Conservation (phyloP, 306 rosid genomes). For the Quercus suber region DNA sequence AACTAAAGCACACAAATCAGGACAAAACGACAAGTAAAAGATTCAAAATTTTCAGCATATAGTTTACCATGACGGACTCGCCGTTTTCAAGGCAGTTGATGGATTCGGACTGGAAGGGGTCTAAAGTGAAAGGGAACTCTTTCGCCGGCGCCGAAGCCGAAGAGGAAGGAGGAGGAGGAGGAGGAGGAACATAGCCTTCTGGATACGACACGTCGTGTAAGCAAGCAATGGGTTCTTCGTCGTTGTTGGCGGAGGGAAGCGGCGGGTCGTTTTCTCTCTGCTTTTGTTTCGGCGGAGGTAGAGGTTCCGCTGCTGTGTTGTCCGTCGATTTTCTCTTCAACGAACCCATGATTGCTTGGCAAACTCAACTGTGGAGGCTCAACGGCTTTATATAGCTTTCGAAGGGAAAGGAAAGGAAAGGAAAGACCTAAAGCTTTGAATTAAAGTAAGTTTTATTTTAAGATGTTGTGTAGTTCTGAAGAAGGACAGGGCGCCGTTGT, state of each 20-base stretch:
- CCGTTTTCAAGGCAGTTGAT: conserved; percentile 69
- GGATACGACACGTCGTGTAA: conserved; percentile 82
- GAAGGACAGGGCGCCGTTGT: too few relatives aligned
- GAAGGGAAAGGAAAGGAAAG: too few relatives aligned
- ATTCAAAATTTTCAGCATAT: too few relatives aligned
- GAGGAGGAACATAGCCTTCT: conserved; percentile 43
- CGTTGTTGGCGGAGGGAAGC: not conserved
- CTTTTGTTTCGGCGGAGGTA: conserved; percentile 17
- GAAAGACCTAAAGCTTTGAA: too few relatives aligned
- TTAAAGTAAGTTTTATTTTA: too few relatives aligned
- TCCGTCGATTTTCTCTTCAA: conserved; percentile 53
- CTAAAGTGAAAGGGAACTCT: conserved; percentile 76
- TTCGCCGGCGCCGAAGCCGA: conserved; percentile 55
- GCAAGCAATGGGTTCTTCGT: conserved; percentile 32
- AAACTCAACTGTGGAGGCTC: not conserved
- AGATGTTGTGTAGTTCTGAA: too few relatives aligned
- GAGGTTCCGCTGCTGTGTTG: not conserved
- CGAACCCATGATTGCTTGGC: conserved; percentile 29
- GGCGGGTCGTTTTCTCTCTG: conserved; percentile 8
- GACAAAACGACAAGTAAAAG: too few relatives aligned
- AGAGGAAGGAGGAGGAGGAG: conserved; percentile 1
- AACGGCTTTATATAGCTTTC: too few relatives aligned
- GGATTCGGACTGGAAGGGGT: conserved; percentile 82
- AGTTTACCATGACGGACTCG: conserved; percentile 77
- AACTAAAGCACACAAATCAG: not conserved